A percentile compares a stretch with the other conserved stretches of the same genome.
phyloP scores from a whole-genome alignment of 208 protist species.

The Acanthamoeba castellanii region DNA sequence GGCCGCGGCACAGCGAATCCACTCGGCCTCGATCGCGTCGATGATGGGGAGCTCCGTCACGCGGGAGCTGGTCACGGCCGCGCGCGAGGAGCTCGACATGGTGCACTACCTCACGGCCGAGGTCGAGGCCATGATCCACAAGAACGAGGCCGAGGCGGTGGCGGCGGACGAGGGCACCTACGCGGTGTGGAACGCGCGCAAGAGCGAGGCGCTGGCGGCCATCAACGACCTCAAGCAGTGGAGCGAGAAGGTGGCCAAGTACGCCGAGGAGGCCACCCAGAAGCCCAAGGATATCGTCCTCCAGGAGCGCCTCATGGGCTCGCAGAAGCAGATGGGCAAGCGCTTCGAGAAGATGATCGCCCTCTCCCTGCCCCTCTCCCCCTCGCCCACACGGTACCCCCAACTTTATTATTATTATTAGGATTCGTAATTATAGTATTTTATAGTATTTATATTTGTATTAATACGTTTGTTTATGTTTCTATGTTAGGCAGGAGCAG shows the following conservation, averaged over 20 bases:
- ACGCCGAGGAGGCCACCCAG: constrained; percentile 5
- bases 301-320: constrained; percentile 37
- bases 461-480: no score
- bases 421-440: not conserved
- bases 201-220: not conserved
- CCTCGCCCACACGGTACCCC: not conserved
- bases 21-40: not conserved
- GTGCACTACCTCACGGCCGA: constrained; percentile 3
- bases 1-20: not conserved
- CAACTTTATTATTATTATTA: no score
- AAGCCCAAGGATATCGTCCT: constrained; percentile 10
- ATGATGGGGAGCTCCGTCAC: not conserved
- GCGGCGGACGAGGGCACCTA: not conserved
- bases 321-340: constrained; percentile 43
- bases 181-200: not conserved
- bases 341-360: constrained; percentile 37
- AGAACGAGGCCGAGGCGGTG: not conserved
- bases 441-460: not conserved
- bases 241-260: constrained; percentile 5
- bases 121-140: constrained; percentile 16
- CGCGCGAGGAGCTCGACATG: constrained; percentile 33
- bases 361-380: not conserved
- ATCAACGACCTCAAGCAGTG: constrained; percentile 14
- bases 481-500: not conserved
- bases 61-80: not conserved